phyloP scores from a whole-genome alignment of 1,139 yeast genomes.

The Saccharomyces hybrid region DNA sequence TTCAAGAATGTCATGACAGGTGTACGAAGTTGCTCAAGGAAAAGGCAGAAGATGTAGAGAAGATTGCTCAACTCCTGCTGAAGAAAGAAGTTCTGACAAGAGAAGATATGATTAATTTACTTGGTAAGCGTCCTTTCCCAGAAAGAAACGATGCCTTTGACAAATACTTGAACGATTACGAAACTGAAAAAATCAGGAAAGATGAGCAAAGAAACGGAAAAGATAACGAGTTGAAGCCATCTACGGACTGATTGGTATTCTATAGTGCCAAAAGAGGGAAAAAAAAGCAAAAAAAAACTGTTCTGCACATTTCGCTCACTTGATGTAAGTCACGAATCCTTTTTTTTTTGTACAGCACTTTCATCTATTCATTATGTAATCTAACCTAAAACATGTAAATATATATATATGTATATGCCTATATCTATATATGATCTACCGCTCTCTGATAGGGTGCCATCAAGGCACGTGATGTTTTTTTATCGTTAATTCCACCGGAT shows the following conservation, averaged over 20 bases:
- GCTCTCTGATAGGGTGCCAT: neutral
- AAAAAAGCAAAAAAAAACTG: neutral
- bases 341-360: neutral
- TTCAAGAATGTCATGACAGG: constrained; percentile 45
- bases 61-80: constrained; percentile 61
- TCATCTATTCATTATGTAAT: neutral
- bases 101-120: constrained; percentile 67
- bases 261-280: neutral
- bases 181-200: constrained; percentile 21
- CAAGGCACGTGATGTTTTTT: neutral
- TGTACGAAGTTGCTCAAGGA: constrained; percentile 52
- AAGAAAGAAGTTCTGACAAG: constrained; percentile 68
- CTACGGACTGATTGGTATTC: neutral
- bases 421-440: neutral
- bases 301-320: neutral
- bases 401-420: neutral
- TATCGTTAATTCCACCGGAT: neutral
- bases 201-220: constrained; percentile 11
- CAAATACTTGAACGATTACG: constrained; percentile 50
- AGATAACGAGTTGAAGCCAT: neutral
- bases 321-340: neutral
- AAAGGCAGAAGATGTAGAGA: constrained; percentile 54
- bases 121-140: constrained; percentile 72
- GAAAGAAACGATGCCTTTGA: constrained; percentile 78
- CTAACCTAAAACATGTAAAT: neutral